Evolutionary conservation across 1,284 basidiomycete genomes (phyloP).

Genomic region (Moesziomyces sp.): DNA sequence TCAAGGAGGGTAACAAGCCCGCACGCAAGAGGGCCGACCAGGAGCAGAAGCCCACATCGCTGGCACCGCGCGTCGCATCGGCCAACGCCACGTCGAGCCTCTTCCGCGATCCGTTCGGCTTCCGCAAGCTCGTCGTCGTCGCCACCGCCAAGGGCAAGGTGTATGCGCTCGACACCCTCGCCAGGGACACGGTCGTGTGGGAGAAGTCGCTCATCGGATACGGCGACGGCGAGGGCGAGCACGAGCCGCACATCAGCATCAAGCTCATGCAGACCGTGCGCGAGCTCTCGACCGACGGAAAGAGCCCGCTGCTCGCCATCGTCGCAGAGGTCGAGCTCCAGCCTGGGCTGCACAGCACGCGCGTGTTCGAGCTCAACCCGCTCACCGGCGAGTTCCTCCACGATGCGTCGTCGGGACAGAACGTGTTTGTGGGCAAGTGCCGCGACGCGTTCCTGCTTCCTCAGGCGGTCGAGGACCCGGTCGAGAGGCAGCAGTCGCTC

Average conservation of each 20-base stretch:
- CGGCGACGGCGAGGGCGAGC: slow-evolving; percentile 58
- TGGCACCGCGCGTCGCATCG: slow-evolving; percentile 50
- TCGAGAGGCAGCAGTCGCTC: slow-evolving; percentile 70
- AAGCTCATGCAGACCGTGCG: slow-evolving; percentile 57
- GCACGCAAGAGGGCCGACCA: slow-evolving; percentile 21
- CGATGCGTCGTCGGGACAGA: slow-evolving; percentile 39
- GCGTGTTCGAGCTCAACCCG: slow-evolving; percentile 63
- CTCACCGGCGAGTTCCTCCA: slow-evolving; percentile 59
- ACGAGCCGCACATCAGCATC: slow-evolving; percentile 52
- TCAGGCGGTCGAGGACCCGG: slow-evolving; percentile 37
- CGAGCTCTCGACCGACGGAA: slow-evolving; percentile 48
- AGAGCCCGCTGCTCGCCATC: slow-evolving; percentile 52
- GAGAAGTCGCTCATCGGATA: slow-evolving; percentile 64
- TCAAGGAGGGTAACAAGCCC: slow-evolving; percentile 42
- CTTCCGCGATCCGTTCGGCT: slow-evolving; percentile 80
- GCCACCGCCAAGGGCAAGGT: slow-evolving; percentile 81
- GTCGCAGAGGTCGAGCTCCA: slow-evolving; percentile 59
- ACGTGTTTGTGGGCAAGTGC: slow-evolving; percentile 47
- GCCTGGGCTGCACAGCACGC: slow-evolving; percentile 44
- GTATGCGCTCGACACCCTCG: slow-evolving; percentile 83
- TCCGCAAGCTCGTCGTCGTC: slow-evolving; percentile 83
- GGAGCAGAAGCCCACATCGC: slow-evolving; percentile 36
- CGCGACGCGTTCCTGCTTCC: slow-evolving; percentile 56
- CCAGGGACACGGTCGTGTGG: slow-evolving; percentile 66
- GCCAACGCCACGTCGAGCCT: slow-evolving; percentile 43